Percentiles rank a stretch among this genome's conserved stretches.
Conservation (phyloP, 371 early-diverging fungal genomes). For the Apophysomyces ossiformis region DNA sequence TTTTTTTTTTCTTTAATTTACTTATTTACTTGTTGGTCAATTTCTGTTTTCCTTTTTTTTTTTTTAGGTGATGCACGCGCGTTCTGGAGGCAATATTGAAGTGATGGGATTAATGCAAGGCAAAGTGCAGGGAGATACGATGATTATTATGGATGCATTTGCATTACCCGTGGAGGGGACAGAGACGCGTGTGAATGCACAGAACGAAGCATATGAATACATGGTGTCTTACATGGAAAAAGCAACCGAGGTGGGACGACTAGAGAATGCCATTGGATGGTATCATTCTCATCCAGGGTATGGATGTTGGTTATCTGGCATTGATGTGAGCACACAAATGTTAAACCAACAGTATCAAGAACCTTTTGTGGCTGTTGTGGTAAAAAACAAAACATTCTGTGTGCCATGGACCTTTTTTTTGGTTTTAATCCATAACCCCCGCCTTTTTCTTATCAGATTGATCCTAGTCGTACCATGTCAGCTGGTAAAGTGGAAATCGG, state of each 20-base stretch:
- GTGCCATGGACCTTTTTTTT: neutral
- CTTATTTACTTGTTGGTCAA: too few species aligned
- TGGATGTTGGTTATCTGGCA: constrained; percentile 98
- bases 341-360: constrained; percentile 95
- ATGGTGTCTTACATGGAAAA: constrained; percentile 93
- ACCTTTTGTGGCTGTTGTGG: constrained; percentile 95
- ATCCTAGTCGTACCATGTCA: constrained; percentile 95
- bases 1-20: too few species aligned
- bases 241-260: constrained; percentile 87
- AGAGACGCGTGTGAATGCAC: constrained; percentile 98
- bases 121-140: constrained; percentile 84
- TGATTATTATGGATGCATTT: constrained; percentile 96
- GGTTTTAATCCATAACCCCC: too few species aligned
- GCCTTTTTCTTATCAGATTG: constrained; percentile 65
- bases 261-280: constrained; percentile 97
- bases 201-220: constrained; percentile 93
- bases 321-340: constrained; percentile 96
- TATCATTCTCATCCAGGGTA: constrained; percentile 99
- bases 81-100: constrained; percentile 95
- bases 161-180: constrained; percentile 98
- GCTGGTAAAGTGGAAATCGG: constrained; percentile 98
- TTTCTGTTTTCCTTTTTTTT: too few species aligned
- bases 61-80: constrained; percentile 88
- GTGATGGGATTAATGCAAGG: constrained; percentile 99
- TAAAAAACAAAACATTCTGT: constrained; percentile 30